Conservation (phyloP, 2,329 filamentous ascomycete species). For the Beauveria bassiana region DNA sequence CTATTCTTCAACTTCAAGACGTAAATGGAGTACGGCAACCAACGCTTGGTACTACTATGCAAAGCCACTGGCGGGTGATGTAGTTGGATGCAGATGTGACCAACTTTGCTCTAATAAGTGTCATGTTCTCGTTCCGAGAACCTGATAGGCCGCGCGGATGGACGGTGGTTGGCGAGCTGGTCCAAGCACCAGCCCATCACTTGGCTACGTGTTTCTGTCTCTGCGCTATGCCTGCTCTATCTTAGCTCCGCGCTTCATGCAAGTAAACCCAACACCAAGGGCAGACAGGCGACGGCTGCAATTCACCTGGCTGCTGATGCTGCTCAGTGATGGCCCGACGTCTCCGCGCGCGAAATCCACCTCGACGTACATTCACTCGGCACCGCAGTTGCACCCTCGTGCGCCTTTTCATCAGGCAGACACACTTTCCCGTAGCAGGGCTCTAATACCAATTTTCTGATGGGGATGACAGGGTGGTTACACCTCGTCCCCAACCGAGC, state of each 20-base stretch:
- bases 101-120: neutral
- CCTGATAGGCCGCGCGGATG: neutral
- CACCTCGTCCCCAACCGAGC: neutral
- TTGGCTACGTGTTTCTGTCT: neutral
- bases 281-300: neutral
- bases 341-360: neutral
- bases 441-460: too few species aligned
- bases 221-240: neutral
- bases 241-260: neutral
- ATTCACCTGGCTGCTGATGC: neutral
- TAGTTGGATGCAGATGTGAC: conserved; percentile 3
- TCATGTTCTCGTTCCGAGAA: neutral
- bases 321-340: too few species aligned
- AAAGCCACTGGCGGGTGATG: neutral
- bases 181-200: neutral
- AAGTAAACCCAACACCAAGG: neutral
- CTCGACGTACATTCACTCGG: neutral
- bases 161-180: neutral
- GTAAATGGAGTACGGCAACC: neutral
- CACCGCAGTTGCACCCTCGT: neutral
- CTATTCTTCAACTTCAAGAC: neutral
- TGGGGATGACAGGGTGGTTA: neutral
- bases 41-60: neutral
- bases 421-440: neutral
- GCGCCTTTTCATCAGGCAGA: neutral